Percentiles rank a stretch among this genome's conserved stretches.
Conservation (phyloP, 2,329 filamentous ascomycete genomes). For the Colletotrichum phormii region DNA sequence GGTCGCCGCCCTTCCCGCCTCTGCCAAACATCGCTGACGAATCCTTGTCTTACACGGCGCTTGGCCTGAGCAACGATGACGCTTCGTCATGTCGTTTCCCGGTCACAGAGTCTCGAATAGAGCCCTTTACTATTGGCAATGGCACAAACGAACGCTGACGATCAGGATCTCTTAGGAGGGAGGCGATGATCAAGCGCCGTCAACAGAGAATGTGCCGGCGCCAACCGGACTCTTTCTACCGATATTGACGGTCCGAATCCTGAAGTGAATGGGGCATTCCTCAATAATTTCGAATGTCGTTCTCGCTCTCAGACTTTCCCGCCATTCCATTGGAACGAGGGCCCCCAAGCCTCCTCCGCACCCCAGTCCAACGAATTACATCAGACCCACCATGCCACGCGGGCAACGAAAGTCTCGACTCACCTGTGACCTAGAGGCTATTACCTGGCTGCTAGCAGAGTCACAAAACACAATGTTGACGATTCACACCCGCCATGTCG, state of each 20-base stretch:
- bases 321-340: slow-evolving; percentile 3
- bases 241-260: neutral
- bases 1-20: neutral
- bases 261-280: neutral
- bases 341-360: neutral
- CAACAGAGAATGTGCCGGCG: neutral
- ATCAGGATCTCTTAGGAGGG: neutral
- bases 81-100: neutral
- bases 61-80: neutral
- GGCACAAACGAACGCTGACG: too few species aligned
- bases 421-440: too few species aligned
- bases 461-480: neutral
- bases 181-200: neutral
- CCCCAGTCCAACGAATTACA: neutral
- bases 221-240: neutral
- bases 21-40: slow-evolving; percentile 4
- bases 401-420: neutral
- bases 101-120: neutral
- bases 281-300: neutral
- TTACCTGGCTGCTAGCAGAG: neutral
- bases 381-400: slow-evolving; percentile 3
- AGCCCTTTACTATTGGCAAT: neutral
- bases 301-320: neutral
- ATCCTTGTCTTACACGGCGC: neutral
- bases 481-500: slow-evolving; percentile 1